Evolutionary conservation across 2,329 filamentous ascomycete genomes (phyloP).

Genomic region (Aspergillus fumigatus): DNA sequence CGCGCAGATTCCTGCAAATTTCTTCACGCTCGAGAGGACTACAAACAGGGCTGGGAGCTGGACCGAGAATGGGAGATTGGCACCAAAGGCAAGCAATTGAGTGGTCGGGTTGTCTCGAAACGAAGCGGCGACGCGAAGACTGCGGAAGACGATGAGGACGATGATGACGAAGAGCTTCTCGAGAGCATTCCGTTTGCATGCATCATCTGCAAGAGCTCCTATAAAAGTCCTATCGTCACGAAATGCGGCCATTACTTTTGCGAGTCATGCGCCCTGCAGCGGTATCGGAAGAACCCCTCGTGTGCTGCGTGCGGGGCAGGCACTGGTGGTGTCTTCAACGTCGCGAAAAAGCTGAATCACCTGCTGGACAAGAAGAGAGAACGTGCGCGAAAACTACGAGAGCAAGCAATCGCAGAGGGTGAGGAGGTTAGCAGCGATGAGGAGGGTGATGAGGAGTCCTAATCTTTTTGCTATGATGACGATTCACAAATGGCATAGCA

Average conservation of each 20-base stretch:
- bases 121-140: slow-evolving; percentile 40
- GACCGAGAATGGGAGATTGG: slow-evolving; percentile 90
- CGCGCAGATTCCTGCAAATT: slow-evolving; percentile 66
- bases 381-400: slow-evolving; percentile 50
- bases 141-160: slow-evolving; percentile 47
- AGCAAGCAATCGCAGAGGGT: slow-evolving; percentile 50
- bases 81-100: slow-evolving; percentile 53
- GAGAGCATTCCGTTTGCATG: slow-evolving; percentile 87
- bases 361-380: slow-evolving; percentile 68
- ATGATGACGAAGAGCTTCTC: slow-evolving; percentile 66
- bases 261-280: slow-evolving; percentile 77
- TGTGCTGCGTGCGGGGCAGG: slow-evolving; percentile 82
- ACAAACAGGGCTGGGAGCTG: slow-evolving; percentile 90
- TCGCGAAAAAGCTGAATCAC: slow-evolving; percentile 75
- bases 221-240: slow-evolving; percentile 76
- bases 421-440: slow-evolving; percentile 49
- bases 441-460: slow-evolving; percentile 21
- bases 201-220: slow-evolving; percentile 75
- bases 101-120: slow-evolving; percentile 47
- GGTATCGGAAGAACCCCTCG: slow-evolving; percentile 80
- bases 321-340: slow-evolving; percentile 86
- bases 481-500: neutral
- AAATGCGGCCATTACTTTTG: slow-evolving; percentile 97
- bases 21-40: slow-evolving; percentile 58
- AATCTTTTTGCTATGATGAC: neutral